Evolutionary conservation across 169 alveolate species (phyloP).

Genomic region (Cryptosporidium canis): DNA sequence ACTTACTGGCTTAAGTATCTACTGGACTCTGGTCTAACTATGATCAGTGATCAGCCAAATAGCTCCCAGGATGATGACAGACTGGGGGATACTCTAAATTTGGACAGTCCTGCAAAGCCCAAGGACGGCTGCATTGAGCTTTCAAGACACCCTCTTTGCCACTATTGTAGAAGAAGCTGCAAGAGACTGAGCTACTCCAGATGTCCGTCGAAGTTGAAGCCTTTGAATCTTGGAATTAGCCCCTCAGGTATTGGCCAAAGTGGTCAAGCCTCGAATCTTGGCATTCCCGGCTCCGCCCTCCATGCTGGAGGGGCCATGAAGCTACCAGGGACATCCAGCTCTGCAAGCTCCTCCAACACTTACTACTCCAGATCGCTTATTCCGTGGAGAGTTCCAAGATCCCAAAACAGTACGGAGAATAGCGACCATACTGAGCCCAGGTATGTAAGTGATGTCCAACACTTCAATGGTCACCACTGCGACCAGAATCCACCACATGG

Average conservation of each 20-base stretch:
- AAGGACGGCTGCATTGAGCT: constrained; percentile 37
- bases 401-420: constrained; percentile 3
- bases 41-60: background rate
- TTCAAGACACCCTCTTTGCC: constrained; percentile 56
- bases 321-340: background rate
- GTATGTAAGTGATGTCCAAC: background rate
- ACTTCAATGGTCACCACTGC: background rate
- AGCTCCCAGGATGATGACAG: background rate
- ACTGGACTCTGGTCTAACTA: constrained; percentile 14
- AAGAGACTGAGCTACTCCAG: constrained; percentile 41
- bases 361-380: constrained; percentile 53
- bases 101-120: constrained; percentile 12
- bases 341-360: background rate
- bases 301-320: background rate
- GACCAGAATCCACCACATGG: background rate
- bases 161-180: constrained; percentile 63
- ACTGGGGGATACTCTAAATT: constrained; percentile 15
- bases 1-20: constrained; percentile 23
- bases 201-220: constrained; percentile 60
- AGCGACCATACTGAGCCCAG: constrained; percentile 8
- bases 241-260: background rate
- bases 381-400: constrained; percentile 57
- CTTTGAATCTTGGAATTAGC: constrained; percentile 2
- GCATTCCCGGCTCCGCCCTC: background rate
- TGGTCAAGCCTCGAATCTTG: background rate